A percentile compares a stretch with the other conserved stretches of the same genome.
phyloP scores from a whole-genome alignment of 2,329 filamentous ascomycete genomes.

The Bisporella sp. region DNA sequence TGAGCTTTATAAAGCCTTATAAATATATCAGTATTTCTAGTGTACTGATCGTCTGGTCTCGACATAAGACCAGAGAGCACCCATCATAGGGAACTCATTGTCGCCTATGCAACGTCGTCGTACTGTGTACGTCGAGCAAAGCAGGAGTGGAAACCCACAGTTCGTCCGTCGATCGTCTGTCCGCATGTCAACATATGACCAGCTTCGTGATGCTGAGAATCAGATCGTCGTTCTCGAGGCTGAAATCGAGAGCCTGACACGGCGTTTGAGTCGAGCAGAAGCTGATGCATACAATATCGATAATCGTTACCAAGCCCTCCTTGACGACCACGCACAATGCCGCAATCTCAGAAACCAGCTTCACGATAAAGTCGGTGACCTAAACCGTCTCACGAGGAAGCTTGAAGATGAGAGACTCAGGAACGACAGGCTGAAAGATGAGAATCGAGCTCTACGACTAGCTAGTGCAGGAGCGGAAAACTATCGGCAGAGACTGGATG shows the following conservation, averaged over 20 bases:
- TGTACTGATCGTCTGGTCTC: slow-evolving; percentile 1
- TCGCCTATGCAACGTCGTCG: too few species aligned
- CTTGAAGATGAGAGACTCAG: slow-evolving; percentile 9
- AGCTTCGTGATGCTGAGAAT: slow-evolving; percentile 15
- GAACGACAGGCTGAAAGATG: slow-evolving; percentile 16
- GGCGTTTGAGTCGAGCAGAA: slow-evolving; percentile 3
- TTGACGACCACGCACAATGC: slow-evolving; percentile 15
- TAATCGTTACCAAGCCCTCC: not conserved
- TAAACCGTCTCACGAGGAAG: slow-evolving; percentile 8
- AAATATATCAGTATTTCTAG: too few species aligned
- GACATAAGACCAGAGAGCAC: slow-evolving; percentile 2
- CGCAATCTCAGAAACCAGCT: slow-evolving; percentile 10
- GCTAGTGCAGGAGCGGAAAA: slow-evolving; percentile 6
- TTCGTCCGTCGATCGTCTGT: slow-evolving; percentile 7
- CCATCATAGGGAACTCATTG: slow-evolving; percentile 14
- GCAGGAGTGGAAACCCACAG: slow-evolving; percentile 13
- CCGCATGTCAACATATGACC: slow-evolving; percentile 2
- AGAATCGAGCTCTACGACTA: slow-evolving; percentile 13
- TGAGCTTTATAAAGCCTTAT: too few species aligned
- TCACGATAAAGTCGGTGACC: slow-evolving; percentile 8
- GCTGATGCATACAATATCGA: not conserved
- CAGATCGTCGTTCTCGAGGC: slow-evolving; percentile 8
- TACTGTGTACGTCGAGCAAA: slow-evolving; percentile 13
- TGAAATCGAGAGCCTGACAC: not conserved
- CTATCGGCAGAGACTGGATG: slow-evolving; percentile 14